Conservation (phyloP, 495 filamentous ascomycete species). For the Tuber microsphaerosporum region DNA sequence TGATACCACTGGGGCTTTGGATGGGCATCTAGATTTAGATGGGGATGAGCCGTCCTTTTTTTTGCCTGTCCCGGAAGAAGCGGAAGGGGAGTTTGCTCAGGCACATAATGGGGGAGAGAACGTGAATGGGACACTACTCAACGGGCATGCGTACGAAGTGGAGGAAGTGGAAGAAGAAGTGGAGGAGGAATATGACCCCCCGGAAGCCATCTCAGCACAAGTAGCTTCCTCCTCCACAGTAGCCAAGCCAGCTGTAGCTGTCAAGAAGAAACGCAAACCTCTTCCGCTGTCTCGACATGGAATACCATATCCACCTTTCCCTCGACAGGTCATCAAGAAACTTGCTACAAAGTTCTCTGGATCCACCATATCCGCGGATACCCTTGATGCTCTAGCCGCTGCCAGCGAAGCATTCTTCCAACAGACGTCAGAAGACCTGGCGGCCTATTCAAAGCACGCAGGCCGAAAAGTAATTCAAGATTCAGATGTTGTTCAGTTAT, state of each 20-base stretch:
- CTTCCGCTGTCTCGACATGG: slow-evolving; percentile 64
- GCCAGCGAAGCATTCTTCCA: slow-evolving; percentile 86
- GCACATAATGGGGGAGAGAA: neutral
- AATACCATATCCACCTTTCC: slow-evolving; percentile 66
- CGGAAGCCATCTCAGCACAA: slow-evolving; percentile 17
- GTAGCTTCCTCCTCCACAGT: slow-evolving; percentile 40
- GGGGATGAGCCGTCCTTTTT: slow-evolving; percentile 25
- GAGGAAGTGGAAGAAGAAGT: slow-evolving; percentile 14
- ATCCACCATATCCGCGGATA: slow-evolving; percentile 61
- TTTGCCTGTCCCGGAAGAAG: slow-evolving; percentile 8
- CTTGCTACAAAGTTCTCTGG: slow-evolving; percentile 61
- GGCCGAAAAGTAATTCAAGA: slow-evolving; percentile 79
- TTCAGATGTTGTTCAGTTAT: slow-evolving; percentile 68
- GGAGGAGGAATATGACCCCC: slow-evolving; percentile 34
- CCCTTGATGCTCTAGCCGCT: slow-evolving; percentile 64
- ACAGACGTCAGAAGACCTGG: slow-evolving; percentile 70
- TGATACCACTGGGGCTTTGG: neutral
- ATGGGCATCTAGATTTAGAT: slow-evolving; percentile 14
- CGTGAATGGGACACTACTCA: neutral
- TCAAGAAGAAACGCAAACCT: slow-evolving; percentile 48
- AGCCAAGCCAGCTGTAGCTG: slow-evolving; percentile 7
- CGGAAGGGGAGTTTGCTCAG: neutral
- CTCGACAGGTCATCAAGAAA: slow-evolving; percentile 62
- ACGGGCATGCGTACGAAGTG: slow-evolving; percentile 16
- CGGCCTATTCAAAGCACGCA: slow-evolving; percentile 71